These are phyloP conservation scores for Trichoderma arundinaceum DNA, from an alignment of 2,329 filamentous ascomycete genomes.

Conservation along the genomic window DNA sequence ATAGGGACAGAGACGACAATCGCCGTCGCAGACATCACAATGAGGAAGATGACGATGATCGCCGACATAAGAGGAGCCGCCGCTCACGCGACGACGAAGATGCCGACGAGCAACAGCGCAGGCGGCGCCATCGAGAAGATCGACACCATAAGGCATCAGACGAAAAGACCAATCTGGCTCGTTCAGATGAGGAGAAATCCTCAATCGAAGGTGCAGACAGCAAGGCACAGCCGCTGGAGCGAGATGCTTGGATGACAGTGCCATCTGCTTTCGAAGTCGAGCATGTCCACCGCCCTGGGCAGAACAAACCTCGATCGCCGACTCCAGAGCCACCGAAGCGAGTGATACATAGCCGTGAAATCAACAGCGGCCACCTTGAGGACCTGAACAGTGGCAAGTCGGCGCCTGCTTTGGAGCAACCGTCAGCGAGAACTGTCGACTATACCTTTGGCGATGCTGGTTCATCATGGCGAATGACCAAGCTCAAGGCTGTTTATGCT, in stretches of 20 bases:
- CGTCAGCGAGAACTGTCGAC: conserved; percentile 63
- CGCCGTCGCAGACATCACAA: conserved; percentile 45
- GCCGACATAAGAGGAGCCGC: conserved; percentile 66
- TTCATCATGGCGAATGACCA: conserved; percentile 96
- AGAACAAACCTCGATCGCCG: conserved; percentile 59
- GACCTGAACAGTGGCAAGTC: conserved; percentile 61
- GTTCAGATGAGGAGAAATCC: conserved; percentile 57
- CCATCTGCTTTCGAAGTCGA: conserved; percentile 83
- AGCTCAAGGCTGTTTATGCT: conserved; percentile 83
- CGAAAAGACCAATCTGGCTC: conserved; percentile 56
- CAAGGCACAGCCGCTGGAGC: conserved; percentile 53
- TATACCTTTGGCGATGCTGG: conserved; percentile 91
- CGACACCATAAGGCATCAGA: conserved; percentile 52
- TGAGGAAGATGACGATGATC: conserved; percentile 54
- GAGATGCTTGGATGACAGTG: conserved; percentile 95
- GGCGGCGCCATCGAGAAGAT: conserved; percentile 35
- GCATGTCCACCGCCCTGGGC: conserved; percentile 68
- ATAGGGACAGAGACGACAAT: conserved; percentile 41
- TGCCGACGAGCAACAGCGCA: conserved; percentile 47
- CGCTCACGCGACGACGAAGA: conserved; percentile 62
- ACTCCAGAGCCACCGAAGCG: conserved; percentile 61
- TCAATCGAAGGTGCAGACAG: conserved; percentile 39
- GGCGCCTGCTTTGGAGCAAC: conserved; percentile 26
- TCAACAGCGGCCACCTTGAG: conserved; percentile 70
- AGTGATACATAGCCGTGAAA: conserved; percentile 77